Percentiles rank a stretch among this genome's conserved stretches.
Evolutionary conservation across 768 basidiomycete genomes (phyloP).

Genomic region (Tricholoma sp.): DNA sequence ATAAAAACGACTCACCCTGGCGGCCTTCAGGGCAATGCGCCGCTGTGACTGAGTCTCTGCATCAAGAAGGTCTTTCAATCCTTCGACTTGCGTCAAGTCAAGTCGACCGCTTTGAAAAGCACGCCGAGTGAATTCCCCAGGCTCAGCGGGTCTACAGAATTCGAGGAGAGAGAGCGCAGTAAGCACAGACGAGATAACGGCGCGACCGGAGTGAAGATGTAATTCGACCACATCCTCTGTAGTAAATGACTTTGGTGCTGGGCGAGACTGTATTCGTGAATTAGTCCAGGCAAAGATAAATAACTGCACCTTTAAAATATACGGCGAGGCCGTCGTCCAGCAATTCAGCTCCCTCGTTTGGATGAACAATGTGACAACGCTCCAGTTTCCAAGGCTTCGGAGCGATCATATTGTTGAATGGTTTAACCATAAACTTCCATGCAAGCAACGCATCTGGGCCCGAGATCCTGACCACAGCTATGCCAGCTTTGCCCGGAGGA

Average conservation of each 20-base stretch:
- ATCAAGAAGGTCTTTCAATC: constrained; percentile 79
- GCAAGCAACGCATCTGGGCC: constrained; percentile 67
- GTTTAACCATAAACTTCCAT: constrained; percentile 51
- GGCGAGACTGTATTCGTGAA: neutral
- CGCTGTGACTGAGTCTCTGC: constrained; percentile 85
- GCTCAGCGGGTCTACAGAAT: constrained; percentile 70
- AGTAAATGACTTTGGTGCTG: constrained; percentile 79
- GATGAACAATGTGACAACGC: constrained; percentile 64
- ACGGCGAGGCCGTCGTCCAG: constrained; percentile 81
- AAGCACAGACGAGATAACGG: constrained; percentile 70
- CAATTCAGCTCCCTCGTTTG: constrained; percentile 43
- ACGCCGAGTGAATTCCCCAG: constrained; percentile 85
- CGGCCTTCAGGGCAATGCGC: constrained; percentile 62
- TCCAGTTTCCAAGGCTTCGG: constrained; percentile 67
- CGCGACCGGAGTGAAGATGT: constrained; percentile 83
- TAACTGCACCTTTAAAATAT: constrained; percentile 65
- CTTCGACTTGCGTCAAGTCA: constrained; percentile 87
- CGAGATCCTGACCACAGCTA: constrained; percentile 79
- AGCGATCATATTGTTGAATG: constrained; percentile 4
- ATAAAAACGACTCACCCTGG: constrained; percentile 45
- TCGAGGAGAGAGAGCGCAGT: constrained; percentile 55
- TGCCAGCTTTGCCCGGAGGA: constrained; percentile 78
- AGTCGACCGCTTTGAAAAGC: constrained; percentile 78
- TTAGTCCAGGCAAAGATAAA: neutral
- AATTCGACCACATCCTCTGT: constrained; percentile 79